Base-by-base conservation (phyloP, 2,329 filamentous ascomycete genomes). In the Saccharata proteae region DNA sequence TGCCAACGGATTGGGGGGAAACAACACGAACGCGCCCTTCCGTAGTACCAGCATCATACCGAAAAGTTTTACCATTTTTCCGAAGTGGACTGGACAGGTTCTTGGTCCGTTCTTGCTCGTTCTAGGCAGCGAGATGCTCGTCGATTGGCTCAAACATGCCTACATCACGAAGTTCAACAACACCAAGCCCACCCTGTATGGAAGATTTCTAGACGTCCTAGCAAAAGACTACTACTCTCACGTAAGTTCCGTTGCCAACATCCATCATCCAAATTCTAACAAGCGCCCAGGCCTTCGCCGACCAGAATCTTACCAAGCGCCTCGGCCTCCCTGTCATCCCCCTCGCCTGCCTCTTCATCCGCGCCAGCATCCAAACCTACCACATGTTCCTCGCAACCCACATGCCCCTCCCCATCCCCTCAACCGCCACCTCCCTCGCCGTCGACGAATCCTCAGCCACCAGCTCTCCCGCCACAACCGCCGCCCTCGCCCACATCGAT, bases 151-250 rank as follows among this genome's bases (percentile, higher is more conserved):
- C 54, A 98, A 98, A 55, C 92, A 98, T 51, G 84, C 84, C 14
- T 98, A 96, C 52, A 92, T 98, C 52, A 86, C 78, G 51, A 98
- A 98, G 52, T 98, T 98, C 63, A 98, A 98, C 65, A 93, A 93
- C 45, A 85, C 86, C 43, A 88, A 90, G 41, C 90, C 90, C 3
- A 74, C 71, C 5, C 80, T 98, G 34, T 98, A 98, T 54, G 72
- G 75, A 31, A 75, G 85, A 15, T 93, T 90, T 50, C 69, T 96
- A 11, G 92, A 98, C 49, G 82, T 98, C 4, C 62, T 98, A 6
- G 86, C 85, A 42, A 96, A 96, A 55, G 90, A 98, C 54, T 98
- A 98, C 58, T 98, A 98, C 52, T 88, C 85, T 1, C 88, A 94
- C 51, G 79, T 80, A 51, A 57, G 74, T 52, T n/a, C 19, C n/a